These are phyloP conservation scores for Fraxinus angustifolia DNA, from an alignment of 305 asterid genomes.

Conservation along the genomic window DNA sequence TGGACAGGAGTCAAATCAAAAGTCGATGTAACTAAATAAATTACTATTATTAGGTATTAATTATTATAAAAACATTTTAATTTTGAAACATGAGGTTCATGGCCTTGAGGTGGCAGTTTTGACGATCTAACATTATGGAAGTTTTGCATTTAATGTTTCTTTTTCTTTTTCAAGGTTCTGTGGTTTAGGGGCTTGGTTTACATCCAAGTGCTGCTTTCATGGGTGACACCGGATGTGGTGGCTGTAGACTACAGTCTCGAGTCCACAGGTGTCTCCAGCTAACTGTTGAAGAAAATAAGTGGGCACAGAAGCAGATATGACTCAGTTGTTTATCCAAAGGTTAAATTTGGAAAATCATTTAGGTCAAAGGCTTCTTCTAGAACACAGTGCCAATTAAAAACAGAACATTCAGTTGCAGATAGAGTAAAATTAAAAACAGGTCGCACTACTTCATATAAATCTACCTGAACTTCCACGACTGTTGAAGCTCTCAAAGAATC, in stretches of 20 bases:
- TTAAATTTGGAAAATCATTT: not conserved
- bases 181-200: not conserved
- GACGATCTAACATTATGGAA: not conserved
- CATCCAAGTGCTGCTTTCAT: not conserved
- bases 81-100: not conserved
- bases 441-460: not conserved
- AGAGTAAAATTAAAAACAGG: not conserved
- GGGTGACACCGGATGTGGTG: not conserved
- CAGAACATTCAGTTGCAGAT: not conserved
- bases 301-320: not conserved
- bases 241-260: not conserved
- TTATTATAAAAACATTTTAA: not conserved
- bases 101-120: not conserved
- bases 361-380: not conserved
- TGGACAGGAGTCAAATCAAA: not conserved
- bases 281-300: not conserved
- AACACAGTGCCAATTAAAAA: not conserved
- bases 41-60: not conserved
- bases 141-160: not conserved
- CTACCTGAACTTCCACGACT: slow-evolving; percentile 67
- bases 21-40: not conserved
- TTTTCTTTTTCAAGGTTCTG: not conserved
- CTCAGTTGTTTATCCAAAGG: not conserved
- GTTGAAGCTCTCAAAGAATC: slow-evolving; percentile 56
- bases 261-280: not conserved